Conservation (phyloP, 495 filamentous ascomycete species). For the Friedmanniomyces simplex region DNA sequence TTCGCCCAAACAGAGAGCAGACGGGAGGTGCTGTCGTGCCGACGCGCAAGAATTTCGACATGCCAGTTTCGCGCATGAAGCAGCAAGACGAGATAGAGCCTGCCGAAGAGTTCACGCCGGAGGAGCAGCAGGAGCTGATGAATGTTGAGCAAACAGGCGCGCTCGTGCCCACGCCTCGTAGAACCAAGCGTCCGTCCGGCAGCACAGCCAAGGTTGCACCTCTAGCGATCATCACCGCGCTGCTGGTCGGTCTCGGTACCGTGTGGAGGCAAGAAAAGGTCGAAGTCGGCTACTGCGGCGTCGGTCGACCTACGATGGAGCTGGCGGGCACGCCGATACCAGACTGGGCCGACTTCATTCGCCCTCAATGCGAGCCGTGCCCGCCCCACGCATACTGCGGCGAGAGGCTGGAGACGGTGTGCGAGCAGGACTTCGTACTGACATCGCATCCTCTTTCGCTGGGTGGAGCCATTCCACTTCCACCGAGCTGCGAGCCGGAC, state of each 20-base stretch:
- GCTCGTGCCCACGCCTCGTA: slow-evolving; percentile 23
- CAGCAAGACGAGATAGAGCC: slow-evolving; percentile 38
- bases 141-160: slow-evolving; percentile 16
- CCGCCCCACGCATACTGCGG: slow-evolving; percentile 87
- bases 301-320: slow-evolving; percentile 48
- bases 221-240: slow-evolving; percentile 52
- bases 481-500: slow-evolving; percentile 92
- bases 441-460: slow-evolving; percentile 75
- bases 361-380: slow-evolving; percentile 84
- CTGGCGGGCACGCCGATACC: slow-evolving; percentile 32
- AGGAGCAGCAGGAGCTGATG: slow-evolving; percentile 67
- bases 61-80: slow-evolving; percentile 25
- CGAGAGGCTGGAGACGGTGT: slow-evolving; percentile 59
- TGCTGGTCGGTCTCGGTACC: slow-evolving; percentile 59
- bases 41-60: slow-evolving; percentile 35
- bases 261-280: slow-evolving; percentile 94
- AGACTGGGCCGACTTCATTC: slow-evolving; percentile 50
- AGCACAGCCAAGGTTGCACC: slow-evolving; percentile 43
- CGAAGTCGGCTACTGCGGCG: slow-evolving; percentile 86
- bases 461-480: slow-evolving; percentile 68
- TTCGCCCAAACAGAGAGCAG: slow-evolving; percentile 22
- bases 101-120: slow-evolving; percentile 81
- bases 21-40: slow-evolving; percentile 33
- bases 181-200: slow-evolving; percentile 15
- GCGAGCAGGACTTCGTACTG: slow-evolving; percentile 79